phyloP scores from a whole-genome alignment of 768 basidiomycete species.

The Pleurotus tuoliensis region DNA sequence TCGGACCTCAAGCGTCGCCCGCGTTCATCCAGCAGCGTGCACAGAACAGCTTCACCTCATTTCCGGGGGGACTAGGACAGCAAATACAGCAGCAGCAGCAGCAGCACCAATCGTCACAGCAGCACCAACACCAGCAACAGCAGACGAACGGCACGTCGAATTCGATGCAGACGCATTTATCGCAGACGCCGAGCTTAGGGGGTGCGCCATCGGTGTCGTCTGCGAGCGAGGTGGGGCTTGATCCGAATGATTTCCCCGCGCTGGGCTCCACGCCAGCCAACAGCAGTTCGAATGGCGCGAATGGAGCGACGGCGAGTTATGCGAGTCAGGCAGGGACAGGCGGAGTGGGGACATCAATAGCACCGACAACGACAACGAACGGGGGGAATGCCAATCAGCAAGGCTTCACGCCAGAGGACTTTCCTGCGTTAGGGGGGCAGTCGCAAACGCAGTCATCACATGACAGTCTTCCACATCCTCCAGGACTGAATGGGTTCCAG shows the following conservation, averaged over 20 bases:
- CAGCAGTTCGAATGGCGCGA: slow-evolving; percentile 35
- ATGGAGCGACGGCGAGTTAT: slow-evolving; percentile 61
- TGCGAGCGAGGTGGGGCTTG: slow-evolving; percentile 71
- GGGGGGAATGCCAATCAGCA: slow-evolving; percentile 37
- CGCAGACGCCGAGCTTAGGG: slow-evolving; percentile 45
- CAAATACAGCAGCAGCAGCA: slow-evolving; percentile 40
- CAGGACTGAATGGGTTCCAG: slow-evolving; percentile 72
- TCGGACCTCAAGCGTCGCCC: slow-evolving; percentile 56
- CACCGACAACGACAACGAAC: slow-evolving; percentile 24
- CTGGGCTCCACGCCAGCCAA: slow-evolving; percentile 59
- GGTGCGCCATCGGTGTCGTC: slow-evolving; percentile 61
- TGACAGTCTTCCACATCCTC: slow-evolving; percentile 57
- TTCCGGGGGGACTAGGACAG: slow-evolving; percentile 50
- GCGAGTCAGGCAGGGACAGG: slow-evolving; percentile 76
- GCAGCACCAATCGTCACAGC: slow-evolving; percentile 34
- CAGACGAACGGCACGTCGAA: slow-evolving; percentile 50
- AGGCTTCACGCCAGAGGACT: slow-evolving; percentile 86
- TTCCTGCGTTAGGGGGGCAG: slow-evolving; percentile 79
- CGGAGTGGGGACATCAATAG: slow-evolving; percentile 28
- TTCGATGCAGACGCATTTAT: slow-evolving; percentile 52
- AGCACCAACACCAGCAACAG: slow-evolving; percentile 54
- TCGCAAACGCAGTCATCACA: slow-evolving; percentile 38
- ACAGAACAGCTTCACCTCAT: slow-evolving; percentile 56
- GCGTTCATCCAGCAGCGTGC: slow-evolving; percentile 62
- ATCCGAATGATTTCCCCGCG: slow-evolving; percentile 87